Conservation (phyloP, 805 yeast genomes). For the Metschnikowia reukaufii region DNA sequence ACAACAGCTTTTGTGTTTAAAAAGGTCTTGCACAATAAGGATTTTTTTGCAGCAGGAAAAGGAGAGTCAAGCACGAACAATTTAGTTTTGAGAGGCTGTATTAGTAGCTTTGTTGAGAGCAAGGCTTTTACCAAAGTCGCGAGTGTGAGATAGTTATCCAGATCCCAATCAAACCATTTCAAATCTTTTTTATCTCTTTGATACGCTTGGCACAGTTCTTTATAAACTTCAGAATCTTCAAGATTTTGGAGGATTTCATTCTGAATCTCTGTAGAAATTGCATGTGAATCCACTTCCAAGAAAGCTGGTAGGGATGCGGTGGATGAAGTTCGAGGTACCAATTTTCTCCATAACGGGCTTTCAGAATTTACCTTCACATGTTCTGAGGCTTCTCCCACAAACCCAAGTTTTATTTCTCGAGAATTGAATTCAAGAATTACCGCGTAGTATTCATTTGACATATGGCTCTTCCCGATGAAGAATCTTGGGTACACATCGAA, state of each 20-base stretch:
- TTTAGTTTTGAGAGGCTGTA: conserved; percentile 15
- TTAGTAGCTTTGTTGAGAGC: conserved; percentile 11
- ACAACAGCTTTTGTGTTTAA: conserved; percentile 8
- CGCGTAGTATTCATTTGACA: conserved; percentile 23
- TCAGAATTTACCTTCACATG: conserved; percentile 8
- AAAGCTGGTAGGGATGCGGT: conserved; percentile 10
- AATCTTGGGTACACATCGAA: too few relatives aligned
- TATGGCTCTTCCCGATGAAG: conserved; percentile 1
- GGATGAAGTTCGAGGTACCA: conserved; percentile 2
- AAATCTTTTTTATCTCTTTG: conserved; percentile 3
- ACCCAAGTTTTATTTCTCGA: conserved; percentile 15
- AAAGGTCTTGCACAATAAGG: conserved; percentile 13
- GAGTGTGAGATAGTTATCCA: conserved; percentile 11
- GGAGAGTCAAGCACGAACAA: conserved; percentile 17
- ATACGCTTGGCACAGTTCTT: conserved; percentile 3
- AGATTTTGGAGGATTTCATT: neutral
- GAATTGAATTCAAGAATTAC: conserved; percentile 18
- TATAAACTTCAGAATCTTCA: neutral
- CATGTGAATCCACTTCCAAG: conserved; percentile 14
- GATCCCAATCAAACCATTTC: conserved; percentile 16
- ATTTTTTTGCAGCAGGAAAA: conserved; percentile 12
- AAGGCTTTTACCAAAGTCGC: conserved; percentile 11
- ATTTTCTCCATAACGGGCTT: conserved; percentile 13
- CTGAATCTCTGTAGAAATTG: conserved; percentile 6
- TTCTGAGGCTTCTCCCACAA: conserved; percentile 19